Conservation (phyloP, 441 rosid species). For the Corymbia calophylla region DNA sequence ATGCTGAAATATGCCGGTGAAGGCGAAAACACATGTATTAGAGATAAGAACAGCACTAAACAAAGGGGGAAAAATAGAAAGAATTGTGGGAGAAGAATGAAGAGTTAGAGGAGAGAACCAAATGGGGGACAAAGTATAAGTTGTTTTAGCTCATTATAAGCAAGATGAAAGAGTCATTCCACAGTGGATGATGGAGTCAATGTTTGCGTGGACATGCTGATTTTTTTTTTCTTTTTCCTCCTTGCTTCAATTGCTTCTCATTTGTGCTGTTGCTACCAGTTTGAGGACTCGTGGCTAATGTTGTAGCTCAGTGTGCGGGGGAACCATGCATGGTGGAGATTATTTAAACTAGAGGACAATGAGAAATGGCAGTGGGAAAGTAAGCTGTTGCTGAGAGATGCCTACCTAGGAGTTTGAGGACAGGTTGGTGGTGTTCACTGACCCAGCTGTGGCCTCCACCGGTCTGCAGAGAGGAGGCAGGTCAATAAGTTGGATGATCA, state of each 20-base stretch:
- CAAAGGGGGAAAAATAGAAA: not conserved
- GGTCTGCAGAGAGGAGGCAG: slow-evolving; percentile 9
- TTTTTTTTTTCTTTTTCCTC: not conserved
- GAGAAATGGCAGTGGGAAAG: slow-evolving; percentile 10
- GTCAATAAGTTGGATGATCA: not conserved
- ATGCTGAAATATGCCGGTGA: not conserved
- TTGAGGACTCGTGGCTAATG: not conserved
- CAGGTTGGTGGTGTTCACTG: not conserved
- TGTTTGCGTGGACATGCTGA: not conserved
- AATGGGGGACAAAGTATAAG: not conserved
- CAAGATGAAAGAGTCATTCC: not conserved
- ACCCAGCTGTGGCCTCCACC: not conserved
- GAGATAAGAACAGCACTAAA: not conserved
- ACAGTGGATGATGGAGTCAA: not conserved
- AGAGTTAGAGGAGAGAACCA: not conserved
- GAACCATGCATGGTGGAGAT: not conserved
- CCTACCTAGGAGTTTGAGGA: slow-evolving; percentile 8
- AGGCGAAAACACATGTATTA: not conserved
- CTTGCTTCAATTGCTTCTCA: not conserved
- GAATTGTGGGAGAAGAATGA: not conserved
- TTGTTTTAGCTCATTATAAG: not conserved
- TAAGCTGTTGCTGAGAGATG: not conserved
- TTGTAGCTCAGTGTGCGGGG: not conserved
- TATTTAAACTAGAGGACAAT: not conserved
- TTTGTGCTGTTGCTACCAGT: not conserved